Conservation (phyloP, 2,329 filamentous ascomycete genomes). For the Colletotrichum somersetense region DNA sequence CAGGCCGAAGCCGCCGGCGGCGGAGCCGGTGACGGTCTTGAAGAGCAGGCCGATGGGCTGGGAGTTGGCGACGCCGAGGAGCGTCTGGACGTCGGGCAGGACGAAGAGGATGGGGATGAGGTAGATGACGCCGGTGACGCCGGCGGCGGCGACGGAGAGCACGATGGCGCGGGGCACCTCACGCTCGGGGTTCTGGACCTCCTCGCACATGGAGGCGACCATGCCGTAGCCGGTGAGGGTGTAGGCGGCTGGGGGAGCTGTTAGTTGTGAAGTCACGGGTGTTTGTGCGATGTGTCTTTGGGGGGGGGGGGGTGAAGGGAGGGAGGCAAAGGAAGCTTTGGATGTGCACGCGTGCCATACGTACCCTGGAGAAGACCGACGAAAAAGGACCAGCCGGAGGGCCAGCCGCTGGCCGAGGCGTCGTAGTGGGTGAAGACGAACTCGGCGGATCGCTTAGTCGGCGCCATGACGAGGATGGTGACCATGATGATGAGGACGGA, state of each 20-base stretch:
- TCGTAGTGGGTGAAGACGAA: slow-evolving; percentile 80
- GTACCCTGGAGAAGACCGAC: slow-evolving; percentile 73
- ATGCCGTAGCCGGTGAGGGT: slow-evolving; percentile 76
- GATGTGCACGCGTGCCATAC: neutral
- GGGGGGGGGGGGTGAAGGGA: too few relatives aligned
- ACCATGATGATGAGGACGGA: slow-evolving; percentile 66
- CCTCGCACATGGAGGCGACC: slow-evolving; percentile 79
- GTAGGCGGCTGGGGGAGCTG: slow-evolving; percentile 61
- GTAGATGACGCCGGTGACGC: slow-evolving; percentile 75
- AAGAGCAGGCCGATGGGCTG: slow-evolving; percentile 84
- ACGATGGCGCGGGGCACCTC: slow-evolving; percentile 81
- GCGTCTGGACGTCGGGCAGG: slow-evolving; percentile 73
- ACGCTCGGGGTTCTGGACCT: slow-evolving; percentile 75
- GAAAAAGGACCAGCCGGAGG: slow-evolving; percentile 78
- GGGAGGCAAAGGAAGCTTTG: too few relatives aligned
- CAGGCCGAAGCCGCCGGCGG: slow-evolving; percentile 79
- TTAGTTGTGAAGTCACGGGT: neutral
- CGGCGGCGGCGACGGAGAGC: slow-evolving; percentile 75
- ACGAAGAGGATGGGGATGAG: slow-evolving; percentile 82
- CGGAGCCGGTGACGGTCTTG: slow-evolving; percentile 79
- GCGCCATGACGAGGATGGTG: slow-evolving; percentile 71
- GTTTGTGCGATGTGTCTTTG: neutral
- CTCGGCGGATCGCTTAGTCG: slow-evolving; percentile 66
- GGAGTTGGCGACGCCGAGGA: slow-evolving; percentile 76
- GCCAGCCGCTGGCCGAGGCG: slow-evolving; percentile 74